Base-by-base conservation (phyloP, 2,329 filamentous ascomycete genomes). In the Acarospora socialis region DNA sequence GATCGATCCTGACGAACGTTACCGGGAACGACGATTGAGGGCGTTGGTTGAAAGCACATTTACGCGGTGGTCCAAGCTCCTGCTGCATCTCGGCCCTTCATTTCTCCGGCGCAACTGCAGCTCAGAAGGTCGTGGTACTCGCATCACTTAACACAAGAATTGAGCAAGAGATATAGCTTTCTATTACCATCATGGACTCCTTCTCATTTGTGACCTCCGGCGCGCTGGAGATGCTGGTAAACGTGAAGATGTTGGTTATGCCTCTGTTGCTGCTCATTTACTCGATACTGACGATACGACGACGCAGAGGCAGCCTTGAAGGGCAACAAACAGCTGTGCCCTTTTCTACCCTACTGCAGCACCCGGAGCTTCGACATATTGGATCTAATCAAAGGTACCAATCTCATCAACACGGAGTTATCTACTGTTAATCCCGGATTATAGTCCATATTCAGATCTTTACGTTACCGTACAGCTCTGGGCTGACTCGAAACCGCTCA, bases 121-220 rank as follows among this genome's bases (percentile, higher is more conserved):
- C 28, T n/a, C 8, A 30, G 15, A 19, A 18, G 16, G n/a, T n/a
- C n/a, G n/a, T n/a, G n/a, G n/a, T n/a, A n/a, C n/a, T n/a, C n/a
- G n/a, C n/a, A n/a, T n/a, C n/a, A n/a, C n/a, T n/a, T n/a, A n/a
- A n/a, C n/a, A n/a, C n/a, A n/a, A n/a, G n/a, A n/a, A n/a, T n/a
- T n/a, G n/a, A n/a, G n/a, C n/a, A n/a, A n/a, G n/a, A n/a, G n/a
- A n/a, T n/a, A n/a, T n/a, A n/a, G n/a, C n/a, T n/a, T n/a, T n/a
- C n/a, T n/a, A n/a, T n/a, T n/a, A n/a, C n/a, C 30, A 50, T 36
- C 25, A 94, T 94, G 83, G 90, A 98, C 59, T 79, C 86, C 32
- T 94, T 93, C 58, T 92, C 86, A 18, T 95, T 95, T 62, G 86
- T 83, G 44, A 82, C 77, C 50, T 93, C 90, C 37, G 79, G 83